Evolutionary conservation across 495 filamentous ascomycete species (phyloP).

Genomic region (Penicillium crystallinum): DNA sequence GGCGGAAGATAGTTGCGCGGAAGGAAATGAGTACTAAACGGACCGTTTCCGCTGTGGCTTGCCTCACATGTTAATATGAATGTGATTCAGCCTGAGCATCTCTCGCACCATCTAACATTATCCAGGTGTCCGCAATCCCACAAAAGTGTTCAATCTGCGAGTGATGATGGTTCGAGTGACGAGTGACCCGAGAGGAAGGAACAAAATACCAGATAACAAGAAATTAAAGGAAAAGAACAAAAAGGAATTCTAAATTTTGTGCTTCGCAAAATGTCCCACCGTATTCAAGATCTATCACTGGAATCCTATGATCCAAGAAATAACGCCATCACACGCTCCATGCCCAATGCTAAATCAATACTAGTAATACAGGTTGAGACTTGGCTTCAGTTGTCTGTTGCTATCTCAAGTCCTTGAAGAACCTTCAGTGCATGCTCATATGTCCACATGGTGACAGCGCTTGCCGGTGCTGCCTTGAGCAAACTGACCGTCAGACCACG

Average conservation of each 20-base stretch:
- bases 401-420: conserved; percentile 45
- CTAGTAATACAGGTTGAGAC: neutral
- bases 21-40: conserved; percentile 65
- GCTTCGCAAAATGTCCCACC: too few species aligned
- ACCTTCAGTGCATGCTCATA: conserved; percentile 71
- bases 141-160: neutral
- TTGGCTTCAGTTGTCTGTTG: conserved; percentile 6
- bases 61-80: conserved; percentile 14
- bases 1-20: conserved; percentile 65
- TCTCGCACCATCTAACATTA: conserved; percentile 1
- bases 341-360: neutral
- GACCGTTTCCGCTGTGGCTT: neutral
- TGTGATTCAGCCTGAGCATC: conserved; percentile 23
- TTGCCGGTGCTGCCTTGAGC: conserved; percentile 90
- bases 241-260: too few species aligned
- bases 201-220: too few species aligned
- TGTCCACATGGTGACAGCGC: conserved; percentile 97
- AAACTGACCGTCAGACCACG: conserved; percentile 82
- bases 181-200: too few species aligned
- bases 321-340: conserved; percentile 11
- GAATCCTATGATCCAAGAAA: neutral
- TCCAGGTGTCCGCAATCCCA: neutral
- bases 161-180: too few species aligned
- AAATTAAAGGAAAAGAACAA: too few species aligned
- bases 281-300: neutral